phyloP scores from a whole-genome alignment of 371 early-diverging fungal genomes.

The Mucor sp. region DNA sequence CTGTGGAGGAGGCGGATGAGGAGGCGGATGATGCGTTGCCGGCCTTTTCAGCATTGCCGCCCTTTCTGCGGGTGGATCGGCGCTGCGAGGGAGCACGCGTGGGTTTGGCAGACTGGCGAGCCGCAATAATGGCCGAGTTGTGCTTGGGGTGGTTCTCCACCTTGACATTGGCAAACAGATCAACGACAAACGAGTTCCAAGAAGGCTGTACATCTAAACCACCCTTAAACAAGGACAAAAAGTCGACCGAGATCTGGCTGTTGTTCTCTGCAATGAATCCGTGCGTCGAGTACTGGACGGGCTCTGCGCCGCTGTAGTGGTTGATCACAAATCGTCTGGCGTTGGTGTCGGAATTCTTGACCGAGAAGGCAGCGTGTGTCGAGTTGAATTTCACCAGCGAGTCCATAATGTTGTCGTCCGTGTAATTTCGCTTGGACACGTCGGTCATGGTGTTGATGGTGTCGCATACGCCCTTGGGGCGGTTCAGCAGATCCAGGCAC shows the following conservation, averaged over 20 bases:
- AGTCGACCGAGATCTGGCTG: slow-evolving; percentile 78
- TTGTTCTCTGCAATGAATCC: slow-evolving; percentile 77
- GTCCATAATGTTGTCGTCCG: slow-evolving; percentile 45
- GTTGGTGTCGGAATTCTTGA: slow-evolving; percentile 43
- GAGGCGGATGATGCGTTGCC: slow-evolving; percentile 5
- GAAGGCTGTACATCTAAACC: slow-evolving; percentile 54
- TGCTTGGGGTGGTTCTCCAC: slow-evolving; percentile 63
- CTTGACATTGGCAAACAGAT: slow-evolving; percentile 50
- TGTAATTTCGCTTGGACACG: slow-evolving; percentile 37
- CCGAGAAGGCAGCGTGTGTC: slow-evolving; percentile 45
- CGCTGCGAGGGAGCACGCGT: slow-evolving; percentile 51
- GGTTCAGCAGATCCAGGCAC: slow-evolving; percentile 46
- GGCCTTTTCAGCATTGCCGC: slow-evolving; percentile 18
- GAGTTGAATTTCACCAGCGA: slow-evolving; percentile 49
- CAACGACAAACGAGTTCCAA: slow-evolving; percentile 50
- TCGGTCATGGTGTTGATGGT: slow-evolving; percentile 57
- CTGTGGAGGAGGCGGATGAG: slow-evolving; percentile 4
- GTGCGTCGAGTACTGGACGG: slow-evolving; percentile 73
- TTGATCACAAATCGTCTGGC: slow-evolving; percentile 70
- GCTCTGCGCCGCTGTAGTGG: slow-evolving; percentile 69
- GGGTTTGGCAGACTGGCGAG: slow-evolving; percentile 57
- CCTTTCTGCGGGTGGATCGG: slow-evolving; percentile 28
- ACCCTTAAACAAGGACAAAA: slow-evolving; percentile 80
- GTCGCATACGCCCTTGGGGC: slow-evolving; percentile 59
- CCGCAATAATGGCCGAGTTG: slow-evolving; percentile 55